Base-by-base conservation (phyloP, 2,329 filamentous ascomycete species). In the Lachnellula occidentalis region DNA sequence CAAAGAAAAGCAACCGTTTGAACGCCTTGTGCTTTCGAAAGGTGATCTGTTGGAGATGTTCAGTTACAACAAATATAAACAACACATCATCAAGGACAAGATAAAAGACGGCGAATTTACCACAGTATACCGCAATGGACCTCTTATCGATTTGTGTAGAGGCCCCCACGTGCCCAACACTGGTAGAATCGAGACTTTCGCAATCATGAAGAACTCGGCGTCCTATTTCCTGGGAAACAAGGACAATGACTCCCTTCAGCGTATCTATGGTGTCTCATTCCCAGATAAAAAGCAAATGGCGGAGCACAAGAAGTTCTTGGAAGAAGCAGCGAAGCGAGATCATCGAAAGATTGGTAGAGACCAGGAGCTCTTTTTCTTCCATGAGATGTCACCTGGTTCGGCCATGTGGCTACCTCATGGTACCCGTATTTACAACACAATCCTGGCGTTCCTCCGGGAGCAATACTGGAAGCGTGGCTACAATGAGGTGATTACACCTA, bases 321-420 rank as follows among this genome's bases (percentile, higher is more conserved):
- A 96, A 67, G 94, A 99, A 74, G 94, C 94, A n/a, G 92, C 94
- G 58, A 96, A 96, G 79, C 87, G 94, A 60, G 94, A 97, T 68
- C 94, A 99, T 70, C 81, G 92, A 62, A 90, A 89, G 74, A 92
- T 99, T 63, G 94, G 92, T 61, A 89, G 87, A 69, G 92, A 97
- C 60, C 94, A 99, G 72, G 92, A 97, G 70, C 84, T 99, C 8
- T 99, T 96, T 79, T 95, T 96, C 78, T 99, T 96, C 76, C 87
- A 95, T 67, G 88, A 95, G 60, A 79, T 86, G 65, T 96, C 92
- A n/a, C 94, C 94, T 1, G 94, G 94, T 34, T 94, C 90, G 17
- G 85, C 87, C 55, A 96, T 99, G 79, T 91, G 94, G 76, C 76
- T 96, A 47, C 92, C 92, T 1, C 90, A 96, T 67, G 94, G 94